A percentile compares a stretch with the other conserved stretches of the same genome.
Evolutionary conservation across 2,329 filamentous ascomycete species (phyloP).

Genomic region (Thelonectria blattea): DNA sequence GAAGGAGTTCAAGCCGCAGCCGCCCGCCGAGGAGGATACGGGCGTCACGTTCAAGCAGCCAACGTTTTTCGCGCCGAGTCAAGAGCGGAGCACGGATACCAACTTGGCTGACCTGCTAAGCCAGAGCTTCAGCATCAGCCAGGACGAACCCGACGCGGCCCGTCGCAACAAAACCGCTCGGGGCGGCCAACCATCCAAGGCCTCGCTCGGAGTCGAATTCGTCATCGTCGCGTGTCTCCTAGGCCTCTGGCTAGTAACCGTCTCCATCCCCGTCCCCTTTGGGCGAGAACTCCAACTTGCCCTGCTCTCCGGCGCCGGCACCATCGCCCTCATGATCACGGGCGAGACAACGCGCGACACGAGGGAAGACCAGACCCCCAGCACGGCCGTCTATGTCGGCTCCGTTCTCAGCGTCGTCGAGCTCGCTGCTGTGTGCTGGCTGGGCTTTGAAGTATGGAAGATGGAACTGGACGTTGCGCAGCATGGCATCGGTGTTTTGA

Average conservation of each 20-base stretch:
- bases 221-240: slow-evolving; percentile 32
- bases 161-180: neutral
- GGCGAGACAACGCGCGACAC: slow-evolving; percentile 35
- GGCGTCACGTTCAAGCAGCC: slow-evolving; percentile 62
- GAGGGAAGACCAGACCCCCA: slow-evolving; percentile 24
- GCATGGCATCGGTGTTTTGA: slow-evolving; percentile 40
- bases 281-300: slow-evolving; percentile 38
- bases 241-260: slow-evolving; percentile 36
- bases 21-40: slow-evolving; percentile 17
- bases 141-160: slow-evolving; percentile 33
- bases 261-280: slow-evolving; percentile 31
- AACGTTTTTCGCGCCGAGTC: slow-evolving; percentile 61
- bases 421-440: slow-evolving; percentile 43
- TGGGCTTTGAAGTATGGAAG: slow-evolving; percentile 42
- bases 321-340: slow-evolving; percentile 40
- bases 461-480: slow-evolving; percentile 29
- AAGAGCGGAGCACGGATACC: slow-evolving; percentile 47
- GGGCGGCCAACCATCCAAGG: neutral
- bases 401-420: slow-evolving; percentile 42
- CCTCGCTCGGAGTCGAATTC: slow-evolving; percentile 29
- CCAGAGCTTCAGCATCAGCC: slow-evolving; percentile 50
- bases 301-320: slow-evolving; percentile 37
- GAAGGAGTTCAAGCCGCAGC: slow-evolving; percentile 23
- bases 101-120: slow-evolving; percentile 54
- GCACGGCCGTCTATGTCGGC: slow-evolving; percentile 30